These are phyloP conservation scores for Salix dunnii DNA, from an alignment of 345 rosid species.

Conservation along the genomic window DNA sequence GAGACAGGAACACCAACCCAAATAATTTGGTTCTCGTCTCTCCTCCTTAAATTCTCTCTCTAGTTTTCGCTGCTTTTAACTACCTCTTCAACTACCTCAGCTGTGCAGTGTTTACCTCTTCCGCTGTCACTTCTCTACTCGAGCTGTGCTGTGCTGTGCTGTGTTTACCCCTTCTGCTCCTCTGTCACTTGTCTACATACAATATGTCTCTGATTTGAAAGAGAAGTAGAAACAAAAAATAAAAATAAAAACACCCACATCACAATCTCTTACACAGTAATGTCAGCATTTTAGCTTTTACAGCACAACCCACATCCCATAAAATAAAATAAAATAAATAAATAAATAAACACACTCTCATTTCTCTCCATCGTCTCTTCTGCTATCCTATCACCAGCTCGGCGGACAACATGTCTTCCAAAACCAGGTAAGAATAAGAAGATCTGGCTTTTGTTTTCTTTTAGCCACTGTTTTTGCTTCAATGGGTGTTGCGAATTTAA, in stretches of 20 bases:
- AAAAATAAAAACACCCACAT: background rate
- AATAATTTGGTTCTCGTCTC: constrained; percentile 19
- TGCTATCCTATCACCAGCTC: constrained; percentile 6
- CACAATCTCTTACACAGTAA: constrained; percentile 19
- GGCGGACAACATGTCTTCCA: constrained; percentile 42
- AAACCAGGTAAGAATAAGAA: constrained; percentile 47
- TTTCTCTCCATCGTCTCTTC: background rate
- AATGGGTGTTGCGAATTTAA: constrained; percentile 10
- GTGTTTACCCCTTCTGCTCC: background rate
- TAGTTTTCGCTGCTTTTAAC: background rate
- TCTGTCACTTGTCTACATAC: background rate
- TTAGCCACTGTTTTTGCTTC: constrained; percentile 21
- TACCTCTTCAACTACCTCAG: too few relatives aligned
- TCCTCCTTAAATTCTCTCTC: background rate
- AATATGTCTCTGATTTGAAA: constrained; percentile 11
- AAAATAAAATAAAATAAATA: too few relatives aligned
- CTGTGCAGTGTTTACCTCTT: background rate
- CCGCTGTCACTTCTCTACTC: background rate
- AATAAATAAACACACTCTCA: background rate
- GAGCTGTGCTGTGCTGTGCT: background rate
- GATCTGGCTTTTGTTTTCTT: background rate
- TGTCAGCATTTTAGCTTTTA: constrained; percentile 36
- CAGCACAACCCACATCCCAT: background rate
- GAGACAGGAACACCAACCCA: constrained; percentile 40
- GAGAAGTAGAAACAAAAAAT: background rate